These are phyloP conservation scores for Nakazawaea holstii DNA, from an alignment of 805 yeast genomes.

Conservation along the genomic window DNA sequence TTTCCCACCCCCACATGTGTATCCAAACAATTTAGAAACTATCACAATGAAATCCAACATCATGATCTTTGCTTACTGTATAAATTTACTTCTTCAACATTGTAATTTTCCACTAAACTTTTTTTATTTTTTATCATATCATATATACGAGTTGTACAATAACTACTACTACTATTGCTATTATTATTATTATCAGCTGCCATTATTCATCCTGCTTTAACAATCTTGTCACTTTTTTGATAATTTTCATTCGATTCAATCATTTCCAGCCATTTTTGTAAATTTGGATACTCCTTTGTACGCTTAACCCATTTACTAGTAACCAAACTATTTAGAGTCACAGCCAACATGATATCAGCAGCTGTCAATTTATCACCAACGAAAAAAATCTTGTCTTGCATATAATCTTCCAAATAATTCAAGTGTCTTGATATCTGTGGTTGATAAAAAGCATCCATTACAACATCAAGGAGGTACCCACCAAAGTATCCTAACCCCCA, in stretches of 20 bases:
- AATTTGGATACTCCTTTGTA: constrained; percentile 3
- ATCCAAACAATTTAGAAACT: too few species aligned
- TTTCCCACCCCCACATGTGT: too few species aligned
- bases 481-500: constrained; percentile 41
- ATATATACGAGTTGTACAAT: too few species aligned
- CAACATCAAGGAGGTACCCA: constrained; percentile 34
- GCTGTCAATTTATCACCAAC: constrained; percentile 47
- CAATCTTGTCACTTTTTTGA: background rate
- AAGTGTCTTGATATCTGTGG: constrained; percentile 39
- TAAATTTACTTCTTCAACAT: too few species aligned
- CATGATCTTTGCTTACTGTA: too few species aligned
- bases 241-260: background rate
- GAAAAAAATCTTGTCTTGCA: constrained; percentile 34
- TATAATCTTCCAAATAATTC: constrained; percentile 33
- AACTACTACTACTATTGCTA: too few species aligned
- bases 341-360: constrained; percentile 46
- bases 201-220: background rate
- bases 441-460: constrained; percentile 42
- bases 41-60: too few species aligned
- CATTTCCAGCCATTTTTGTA: constrained; percentile 2
- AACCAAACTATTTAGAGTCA: too few species aligned
- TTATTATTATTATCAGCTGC: too few species aligned
- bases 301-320: too few species aligned
- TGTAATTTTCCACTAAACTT: too few species aligned
- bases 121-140: too few species aligned